Conservation (phyloP, 2,329 filamentous ascomycete genomes). For the Phialophora expanda region DNA sequence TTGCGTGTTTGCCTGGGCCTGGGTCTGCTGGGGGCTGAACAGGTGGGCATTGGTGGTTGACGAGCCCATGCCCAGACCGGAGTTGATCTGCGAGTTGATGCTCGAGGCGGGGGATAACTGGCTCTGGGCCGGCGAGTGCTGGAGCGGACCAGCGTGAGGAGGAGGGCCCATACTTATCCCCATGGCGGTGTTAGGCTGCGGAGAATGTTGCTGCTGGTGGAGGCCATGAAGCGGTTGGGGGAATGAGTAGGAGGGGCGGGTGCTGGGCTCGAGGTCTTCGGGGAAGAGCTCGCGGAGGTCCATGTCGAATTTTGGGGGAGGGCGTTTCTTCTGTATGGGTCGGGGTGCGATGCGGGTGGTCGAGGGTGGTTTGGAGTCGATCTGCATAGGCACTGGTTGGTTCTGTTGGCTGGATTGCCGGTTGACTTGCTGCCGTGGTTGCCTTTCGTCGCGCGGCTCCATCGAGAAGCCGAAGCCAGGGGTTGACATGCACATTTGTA, state of each 20-base stretch:
- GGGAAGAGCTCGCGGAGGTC: conserved; percentile 59
- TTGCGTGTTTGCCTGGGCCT: conserved; percentile 7
- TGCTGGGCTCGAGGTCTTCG: conserved; percentile 47
- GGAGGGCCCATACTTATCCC: background rate
- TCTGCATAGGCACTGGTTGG: conserved; percentile 34
- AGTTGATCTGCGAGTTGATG: conserved; percentile 32
- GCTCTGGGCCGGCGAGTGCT: conserved; percentile 19
- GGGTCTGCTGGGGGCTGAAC: conserved; percentile 17
- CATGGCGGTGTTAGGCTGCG: background rate
- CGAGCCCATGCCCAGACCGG: conserved; percentile 24
- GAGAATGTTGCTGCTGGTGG: conserved; percentile 16
- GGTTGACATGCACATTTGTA: conserved; percentile 90
- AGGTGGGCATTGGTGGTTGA: conserved; percentile 18
- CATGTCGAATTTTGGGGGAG: conserved; percentile 64
- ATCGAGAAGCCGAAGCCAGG: conserved; percentile 71
- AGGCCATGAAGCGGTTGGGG: conserved; percentile 25
- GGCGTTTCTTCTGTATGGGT: conserved; percentile 42
- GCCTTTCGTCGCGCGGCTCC: conserved; percentile 25
- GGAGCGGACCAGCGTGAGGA: background rate
- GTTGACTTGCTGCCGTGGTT: conserved; percentile 39
- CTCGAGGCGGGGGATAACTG: conserved; percentile 30
- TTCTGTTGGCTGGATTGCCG: conserved; percentile 45
- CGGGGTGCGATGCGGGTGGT: conserved; percentile 25
- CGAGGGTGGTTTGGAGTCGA: conserved; percentile 26
- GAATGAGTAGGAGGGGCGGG: conserved; percentile 32